Conservation (phyloP, 768 basidiomycete species). For the Sutorius australiensis region DNA sequence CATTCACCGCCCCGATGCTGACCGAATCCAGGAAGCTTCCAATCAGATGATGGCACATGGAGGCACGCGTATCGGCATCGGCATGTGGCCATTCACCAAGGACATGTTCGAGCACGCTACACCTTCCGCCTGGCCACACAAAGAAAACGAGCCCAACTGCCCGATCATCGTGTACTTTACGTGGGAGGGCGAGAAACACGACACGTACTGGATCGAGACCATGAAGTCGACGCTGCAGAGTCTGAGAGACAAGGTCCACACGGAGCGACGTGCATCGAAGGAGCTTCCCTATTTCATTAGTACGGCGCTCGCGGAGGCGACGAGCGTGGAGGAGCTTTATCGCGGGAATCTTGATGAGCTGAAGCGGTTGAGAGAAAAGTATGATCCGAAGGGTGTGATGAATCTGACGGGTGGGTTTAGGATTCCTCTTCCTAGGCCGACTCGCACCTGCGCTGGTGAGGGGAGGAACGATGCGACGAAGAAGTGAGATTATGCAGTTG, state of each 20-base stretch:
- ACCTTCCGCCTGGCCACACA: slow-evolving; percentile 15
- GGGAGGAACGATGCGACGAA: neutral
- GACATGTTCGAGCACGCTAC: slow-evolving; percentile 13
- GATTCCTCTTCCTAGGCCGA: slow-evolving; percentile 5
- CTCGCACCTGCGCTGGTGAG: neutral
- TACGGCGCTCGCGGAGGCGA: slow-evolving; percentile 5
- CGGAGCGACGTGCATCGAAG: neutral
- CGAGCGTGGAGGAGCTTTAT: slow-evolving; percentile 6
- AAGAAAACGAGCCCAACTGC: slow-evolving; percentile 2
- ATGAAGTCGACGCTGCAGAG: slow-evolving; percentile 1
- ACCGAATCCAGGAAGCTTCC: neutral
- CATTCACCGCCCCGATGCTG: neutral
- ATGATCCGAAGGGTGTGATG: slow-evolving; percentile 16
- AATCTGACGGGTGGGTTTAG: slow-evolving; percentile 13
- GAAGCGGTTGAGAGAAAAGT: neutral
- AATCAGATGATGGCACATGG: neutral
- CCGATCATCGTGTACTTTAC: slow-evolving; percentile 11
- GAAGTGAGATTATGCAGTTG: neutral
- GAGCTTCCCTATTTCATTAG: slow-evolving; percentile 8
- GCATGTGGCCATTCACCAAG: slow-evolving; percentile 15
- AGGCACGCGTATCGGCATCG: neutral
- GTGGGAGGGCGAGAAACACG: slow-evolving; percentile 14
- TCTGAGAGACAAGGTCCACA: neutral
- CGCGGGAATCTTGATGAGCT: slow-evolving; percentile 1
- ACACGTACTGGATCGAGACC: slow-evolving; percentile 5